These are phyloP conservation scores for Suhomyces sp. DNA, from an alignment of 805 yeast genomes.

Conservation along the genomic window DNA sequence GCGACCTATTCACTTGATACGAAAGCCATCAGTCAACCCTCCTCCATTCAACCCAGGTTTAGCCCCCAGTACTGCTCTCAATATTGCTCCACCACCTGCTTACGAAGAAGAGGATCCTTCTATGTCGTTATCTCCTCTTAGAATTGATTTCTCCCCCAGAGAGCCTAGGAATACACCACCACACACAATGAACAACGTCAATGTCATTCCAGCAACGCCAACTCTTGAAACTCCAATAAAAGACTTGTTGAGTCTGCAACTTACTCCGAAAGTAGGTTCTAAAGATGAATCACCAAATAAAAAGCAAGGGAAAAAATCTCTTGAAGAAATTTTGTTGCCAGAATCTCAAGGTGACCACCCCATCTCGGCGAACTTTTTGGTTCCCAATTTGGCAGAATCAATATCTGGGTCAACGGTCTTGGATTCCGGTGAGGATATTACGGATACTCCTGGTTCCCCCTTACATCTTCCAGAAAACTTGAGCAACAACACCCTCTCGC, in stretches of 20 bases:
- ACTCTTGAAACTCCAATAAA: slow-evolving; percentile 14
- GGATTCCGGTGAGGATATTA: slow-evolving; percentile 17
- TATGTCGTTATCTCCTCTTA: slow-evolving; percentile 22
- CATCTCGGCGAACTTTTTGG: no score
- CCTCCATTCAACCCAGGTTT: slow-evolving; percentile 53
- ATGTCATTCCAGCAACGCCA: slow-evolving; percentile 11
- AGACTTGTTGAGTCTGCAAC: slow-evolving; percentile 16
- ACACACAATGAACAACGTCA: slow-evolving; percentile 2
- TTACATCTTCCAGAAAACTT: slow-evolving; percentile 4
- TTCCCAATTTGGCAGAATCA: slow-evolving; percentile 1
- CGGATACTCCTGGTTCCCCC: slow-evolving; percentile 17
- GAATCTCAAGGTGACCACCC: not conserved
- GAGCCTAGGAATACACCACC: slow-evolving; percentile 11
- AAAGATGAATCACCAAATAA: not conserved
- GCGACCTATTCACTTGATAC: slow-evolving; percentile 53
- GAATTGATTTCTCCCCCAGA: slow-evolving; percentile 17
- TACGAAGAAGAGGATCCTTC: slow-evolving; percentile 23
- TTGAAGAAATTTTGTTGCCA: not conserved
- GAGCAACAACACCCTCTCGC: slow-evolving; percentile 1
- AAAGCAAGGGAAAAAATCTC: not conserved
- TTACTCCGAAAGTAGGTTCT: slow-evolving; percentile 2
- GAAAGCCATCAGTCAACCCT: slow-evolving; percentile 59
- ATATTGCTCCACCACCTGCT: slow-evolving; percentile 29
- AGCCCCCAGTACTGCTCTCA: slow-evolving; percentile 16
- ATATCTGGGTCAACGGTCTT: no score